Base-by-base conservation (phyloP, 805 yeast genomes). In the Yarrowia porcina region DNA sequence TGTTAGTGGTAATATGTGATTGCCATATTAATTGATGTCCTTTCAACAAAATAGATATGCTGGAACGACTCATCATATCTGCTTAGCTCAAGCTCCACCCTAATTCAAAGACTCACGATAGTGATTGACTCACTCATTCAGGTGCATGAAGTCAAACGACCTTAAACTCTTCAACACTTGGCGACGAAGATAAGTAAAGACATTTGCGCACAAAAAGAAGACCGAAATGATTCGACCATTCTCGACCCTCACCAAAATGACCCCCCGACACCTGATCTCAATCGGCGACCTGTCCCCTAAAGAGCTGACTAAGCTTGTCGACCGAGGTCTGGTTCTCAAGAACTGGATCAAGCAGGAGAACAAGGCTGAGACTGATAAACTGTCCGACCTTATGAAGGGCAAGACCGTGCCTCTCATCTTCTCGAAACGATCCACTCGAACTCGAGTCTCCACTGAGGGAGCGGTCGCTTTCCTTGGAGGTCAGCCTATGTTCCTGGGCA, bases 401-500 rank as follows among this genome's bases (percentile, higher is more conserved):
- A 89, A 86, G 73, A 82, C 93, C 2, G 85, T 90, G 25, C 90
- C 97, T 0, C 75, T 94, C 70, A 73, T 94, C 47, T 94, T 94
- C 75, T 82, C 90, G 64, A 94, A 94, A 73, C 85, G 99, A 75
- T 90, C 97, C 7, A 94, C 99, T 23, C 83, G 99, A 75, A 94
- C 99, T 23, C 85, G 99, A 75, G 83, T 94, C 38, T 90, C 97
- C 23, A 81, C 92, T 11, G 99, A 94, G 73, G 97, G 96, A 57
- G 99, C 99, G 15, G 89, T 92, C 12, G 82, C 89, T 2, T 91
- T 88, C 72, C 88, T 93, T 68, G 98, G 98, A 18, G 98, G 92
- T 7, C 94, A 87, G 69, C 97, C 99, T 12, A 88, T 94, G 94
- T 94, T 94, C 71, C 79, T 94, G 67, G 98, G 99, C 57, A 90